Percentiles rank a stretch among this genome's conserved stretches.
phyloP scores from a whole-genome alignment of 1,284 basidiomycete genomes.

The Marasmius tenuissimus region DNA sequence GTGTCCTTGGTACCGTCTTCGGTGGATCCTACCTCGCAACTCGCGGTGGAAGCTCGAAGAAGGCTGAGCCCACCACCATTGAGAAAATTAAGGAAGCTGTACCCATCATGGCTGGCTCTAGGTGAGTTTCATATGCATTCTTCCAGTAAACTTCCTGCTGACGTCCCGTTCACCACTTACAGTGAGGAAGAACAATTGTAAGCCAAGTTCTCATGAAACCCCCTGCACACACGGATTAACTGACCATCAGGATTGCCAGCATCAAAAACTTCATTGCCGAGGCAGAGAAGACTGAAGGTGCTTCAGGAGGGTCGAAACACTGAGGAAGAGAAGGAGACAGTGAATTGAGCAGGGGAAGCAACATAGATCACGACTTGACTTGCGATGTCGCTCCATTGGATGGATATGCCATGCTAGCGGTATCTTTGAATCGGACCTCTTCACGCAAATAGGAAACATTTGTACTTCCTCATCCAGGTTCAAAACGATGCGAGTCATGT shows the following conservation, averaged over 20 bases:
- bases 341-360: too few relatives aligned
- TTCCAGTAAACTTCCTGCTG: neutral
- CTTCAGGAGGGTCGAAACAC: neutral
- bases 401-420: too few relatives aligned
- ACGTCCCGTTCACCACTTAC: constrained; percentile 6
- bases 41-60: constrained; percentile 31
- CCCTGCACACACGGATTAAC: constrained; percentile 31
- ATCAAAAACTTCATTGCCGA: constrained; percentile 62
- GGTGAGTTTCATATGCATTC: constrained; percentile 37
- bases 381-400: too few relatives aligned
- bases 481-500: too few relatives aligned
- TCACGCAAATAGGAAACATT: too few relatives aligned
- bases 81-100: constrained; percentile 47
- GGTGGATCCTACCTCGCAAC: constrained; percentile 38
- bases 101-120: constrained; percentile 29
- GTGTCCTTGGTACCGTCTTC: constrained; percentile 46
- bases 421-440: too few relatives aligned
- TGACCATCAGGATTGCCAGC: constrained; percentile 44
- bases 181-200: constrained; percentile 67
- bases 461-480: too few relatives aligned
- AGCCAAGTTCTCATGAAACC: constrained; percentile 26
- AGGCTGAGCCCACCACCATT: constrained; percentile 32
- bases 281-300: constrained; percentile 48
- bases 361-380: too few relatives aligned
- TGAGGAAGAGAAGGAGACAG: neutral